These are phyloP conservation scores for Solanum aculeatissimum DNA, from an alignment of 305 asterid species.

Conservation along the genomic window DNA sequence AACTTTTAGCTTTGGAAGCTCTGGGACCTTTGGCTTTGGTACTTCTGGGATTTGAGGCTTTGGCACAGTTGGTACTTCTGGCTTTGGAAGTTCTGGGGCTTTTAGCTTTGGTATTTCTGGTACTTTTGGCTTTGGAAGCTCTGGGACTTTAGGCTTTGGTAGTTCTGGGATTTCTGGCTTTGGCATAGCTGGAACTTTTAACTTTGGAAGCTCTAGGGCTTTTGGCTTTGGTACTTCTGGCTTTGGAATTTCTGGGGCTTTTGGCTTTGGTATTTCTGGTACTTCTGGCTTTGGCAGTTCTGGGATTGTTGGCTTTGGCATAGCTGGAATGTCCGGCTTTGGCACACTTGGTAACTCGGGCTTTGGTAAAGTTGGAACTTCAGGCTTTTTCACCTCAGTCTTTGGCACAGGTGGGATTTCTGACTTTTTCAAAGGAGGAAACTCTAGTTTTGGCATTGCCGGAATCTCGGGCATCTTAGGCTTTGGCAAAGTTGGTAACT, in stretches of 20 bases:
- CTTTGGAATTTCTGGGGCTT: neutral
- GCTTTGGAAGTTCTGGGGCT: neutral
- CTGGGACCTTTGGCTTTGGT: neutral
- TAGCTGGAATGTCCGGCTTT: neutral
- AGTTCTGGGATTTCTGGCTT: neutral
- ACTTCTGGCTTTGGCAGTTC: conserved; percentile 9
- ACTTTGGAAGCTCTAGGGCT: neutral
- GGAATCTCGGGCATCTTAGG: conserved; percentile 7
- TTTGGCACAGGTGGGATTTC: conserved; percentile 1
- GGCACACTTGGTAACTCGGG: neutral
- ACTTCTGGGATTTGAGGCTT: neutral
- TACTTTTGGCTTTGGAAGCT: conserved; percentile 1
- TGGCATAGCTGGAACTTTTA: neutral
- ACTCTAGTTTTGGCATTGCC: neutral
- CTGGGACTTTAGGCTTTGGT: neutral
- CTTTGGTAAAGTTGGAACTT: neutral
- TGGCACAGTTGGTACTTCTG: neutral
- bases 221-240: neutral
- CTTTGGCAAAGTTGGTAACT: conserved; percentile 1
- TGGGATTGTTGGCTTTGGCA: conserved; percentile 11
- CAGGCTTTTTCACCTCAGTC: neutral
- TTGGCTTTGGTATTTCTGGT: neutral
- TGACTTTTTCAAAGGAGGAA: too few species aligned
- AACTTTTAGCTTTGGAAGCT: neutral
- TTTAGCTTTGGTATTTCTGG: neutral